Percentiles rank a stretch among this genome's conserved stretches.
Conservation (phyloP, 306 rosid genomes). For the Calophaca sinica region DNA sequence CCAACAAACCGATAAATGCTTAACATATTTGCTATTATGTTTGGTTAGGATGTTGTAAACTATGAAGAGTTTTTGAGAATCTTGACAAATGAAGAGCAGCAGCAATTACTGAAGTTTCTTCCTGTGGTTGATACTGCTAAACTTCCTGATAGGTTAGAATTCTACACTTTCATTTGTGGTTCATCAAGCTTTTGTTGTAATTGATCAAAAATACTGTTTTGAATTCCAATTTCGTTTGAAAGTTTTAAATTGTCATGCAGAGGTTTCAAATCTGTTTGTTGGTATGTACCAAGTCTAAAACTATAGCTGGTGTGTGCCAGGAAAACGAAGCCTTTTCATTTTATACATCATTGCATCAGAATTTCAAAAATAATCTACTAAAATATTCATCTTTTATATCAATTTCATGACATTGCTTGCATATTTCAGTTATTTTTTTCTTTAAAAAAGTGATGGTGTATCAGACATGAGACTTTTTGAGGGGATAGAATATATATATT, state of each 20-base stretch:
- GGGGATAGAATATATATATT: constrained; percentile 2
- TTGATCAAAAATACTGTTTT: constrained; percentile 27
- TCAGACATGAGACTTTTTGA: constrained; percentile 6
- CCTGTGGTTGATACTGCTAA: constrained; percentile 73
- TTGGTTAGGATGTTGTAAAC: constrained; percentile 76
- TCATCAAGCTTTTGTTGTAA: neutral
- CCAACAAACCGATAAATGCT: constrained; percentile 38
- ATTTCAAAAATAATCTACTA: neutral
- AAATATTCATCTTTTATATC: neutral
- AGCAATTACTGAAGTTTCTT: constrained; percentile 79
- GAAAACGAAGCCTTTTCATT: constrained; percentile 28
- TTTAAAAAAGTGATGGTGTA: neutral
- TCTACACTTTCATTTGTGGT: constrained; percentile 38
- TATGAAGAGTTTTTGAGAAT: constrained; percentile 76
- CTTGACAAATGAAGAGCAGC: constrained; percentile 90
- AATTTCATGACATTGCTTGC: no score
- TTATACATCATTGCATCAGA: constrained; percentile 2
- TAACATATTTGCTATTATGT: constrained; percentile 46
- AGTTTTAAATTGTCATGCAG: constrained; percentile 3
- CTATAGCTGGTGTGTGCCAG: neutral
- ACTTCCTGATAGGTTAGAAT: constrained; percentile 82
- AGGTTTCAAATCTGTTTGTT: neutral
- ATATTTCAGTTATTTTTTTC: neutral
- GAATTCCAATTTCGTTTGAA: neutral
- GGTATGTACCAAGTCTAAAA: neutral